Base-by-base conservation (phyloP, 148 eudicot genomes). In the Rhododendron vialii region DNA sequence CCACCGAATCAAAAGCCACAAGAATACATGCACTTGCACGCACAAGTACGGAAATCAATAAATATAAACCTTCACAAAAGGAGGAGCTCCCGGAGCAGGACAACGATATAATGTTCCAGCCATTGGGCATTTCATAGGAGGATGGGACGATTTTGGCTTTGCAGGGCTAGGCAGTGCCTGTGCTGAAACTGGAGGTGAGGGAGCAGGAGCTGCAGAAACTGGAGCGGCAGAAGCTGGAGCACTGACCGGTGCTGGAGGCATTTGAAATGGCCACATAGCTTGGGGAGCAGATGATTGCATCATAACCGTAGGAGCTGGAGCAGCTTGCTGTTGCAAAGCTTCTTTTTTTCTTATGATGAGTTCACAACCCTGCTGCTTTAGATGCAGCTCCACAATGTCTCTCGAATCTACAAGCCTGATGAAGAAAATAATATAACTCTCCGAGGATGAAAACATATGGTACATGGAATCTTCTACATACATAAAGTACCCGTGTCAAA, bases 71-170 rank as follows among this genome's bases (percentile, higher is more conserved):
- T 92, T 90, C 57, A 90, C 93, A 79, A 90, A 92, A 80, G 92
- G 78, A 10, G 93, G 90, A 69, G 88, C 87, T 28, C 91, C 92
- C 47, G 92, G 93, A 7, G 92, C 91, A 30, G 93, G 88, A 65
- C 71, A 81, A 17, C 93, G 92, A 61, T 92, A 92, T 43, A 92
- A 88, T 83, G 87, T 92, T 79, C 93, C 93, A 48, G 93, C 93
- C 93, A 92, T 92, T 75, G 93, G 93, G 84, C 92, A 92, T 80
- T 90, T 92, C 45, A 92, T 26, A 47, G 93, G 93, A 61, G 93
- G 90, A 78, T 88, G 92, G 30, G 92, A 88, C 3, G 93, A 92
- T 85, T 85, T 87, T 30, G 91, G 89, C 48, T 88, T 89, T 76
- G 89, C 69, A 81, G 92, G 89, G 63, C 88, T 78, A 33, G 92